Conservation (phyloP, 805 yeast genomes). For the Metschnikowia dekortorum region DNA sequence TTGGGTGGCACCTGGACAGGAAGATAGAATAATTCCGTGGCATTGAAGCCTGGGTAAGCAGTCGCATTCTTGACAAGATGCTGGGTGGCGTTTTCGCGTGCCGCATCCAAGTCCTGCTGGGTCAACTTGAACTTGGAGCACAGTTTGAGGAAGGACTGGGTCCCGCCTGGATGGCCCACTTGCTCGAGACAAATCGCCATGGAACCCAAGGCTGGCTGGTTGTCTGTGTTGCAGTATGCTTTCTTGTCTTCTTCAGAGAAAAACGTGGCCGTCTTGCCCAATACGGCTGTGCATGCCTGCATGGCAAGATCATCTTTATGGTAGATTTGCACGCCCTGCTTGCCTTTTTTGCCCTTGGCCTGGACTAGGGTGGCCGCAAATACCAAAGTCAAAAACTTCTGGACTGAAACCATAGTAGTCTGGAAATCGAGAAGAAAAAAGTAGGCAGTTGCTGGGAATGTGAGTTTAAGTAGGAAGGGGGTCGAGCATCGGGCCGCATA, state of each 20-base stretch:
- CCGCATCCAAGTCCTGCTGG: slow-evolving; percentile 24
- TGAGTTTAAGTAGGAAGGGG: background rate
- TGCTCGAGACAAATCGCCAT: slow-evolving; percentile 31
- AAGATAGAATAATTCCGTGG: slow-evolving; percentile 22
- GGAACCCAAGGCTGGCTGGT: slow-evolving; percentile 38
- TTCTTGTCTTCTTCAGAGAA: slow-evolving; percentile 22
- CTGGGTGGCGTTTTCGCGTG: slow-evolving; percentile 40
- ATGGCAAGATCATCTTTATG: slow-evolving; percentile 23
- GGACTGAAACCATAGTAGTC: slow-evolving; percentile 13
- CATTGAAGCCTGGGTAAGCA: slow-evolving; percentile 28
- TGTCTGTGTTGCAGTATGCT: slow-evolving; percentile 31
- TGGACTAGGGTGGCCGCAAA: slow-evolving; percentile 11
- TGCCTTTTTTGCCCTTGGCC: slow-evolving; percentile 16
- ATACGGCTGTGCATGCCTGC: slow-evolving; percentile 22
- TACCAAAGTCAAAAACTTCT: slow-evolving; percentile 10
- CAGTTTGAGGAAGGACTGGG: slow-evolving; percentile 6
- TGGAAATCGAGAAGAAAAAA: background rate
- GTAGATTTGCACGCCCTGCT: slow-evolving; percentile 19
- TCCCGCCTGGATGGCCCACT: slow-evolving; percentile 21
- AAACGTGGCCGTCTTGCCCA: slow-evolving; percentile 24
- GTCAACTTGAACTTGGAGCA: slow-evolving; percentile 23
- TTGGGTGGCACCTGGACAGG: slow-evolving; percentile 31
- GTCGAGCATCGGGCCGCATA: background rate
- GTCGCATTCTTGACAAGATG: slow-evolving; percentile 31
- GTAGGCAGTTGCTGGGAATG: background rate